Evolutionary conservation across 176 grass and related monocot species (phyloP).

Genomic region (Urochloa ruziziensis): DNA sequence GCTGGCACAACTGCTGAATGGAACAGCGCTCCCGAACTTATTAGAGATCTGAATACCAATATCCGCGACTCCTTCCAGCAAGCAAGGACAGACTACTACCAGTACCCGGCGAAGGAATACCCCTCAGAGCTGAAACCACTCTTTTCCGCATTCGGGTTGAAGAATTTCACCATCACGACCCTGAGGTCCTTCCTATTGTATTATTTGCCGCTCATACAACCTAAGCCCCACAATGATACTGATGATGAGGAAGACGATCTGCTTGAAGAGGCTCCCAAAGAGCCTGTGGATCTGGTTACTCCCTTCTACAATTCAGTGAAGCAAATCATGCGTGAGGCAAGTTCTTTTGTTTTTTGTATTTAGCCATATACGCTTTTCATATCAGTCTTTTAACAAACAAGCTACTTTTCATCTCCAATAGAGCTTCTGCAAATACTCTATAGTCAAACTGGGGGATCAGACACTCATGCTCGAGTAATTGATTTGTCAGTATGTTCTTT

Average conservation of each 20-base stretch:
- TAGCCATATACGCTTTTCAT: not conserved
- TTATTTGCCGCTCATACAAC: constrained; percentile 96
- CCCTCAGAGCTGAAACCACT: constrained; percentile 73
- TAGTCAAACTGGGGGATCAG: not conserved
- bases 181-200: constrained; percentile 88
- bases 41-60: constrained; percentile 37
- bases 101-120: constrained; percentile 63
- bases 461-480: constrained; percentile 12
- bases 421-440: not conserved
- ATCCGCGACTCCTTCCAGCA: constrained; percentile 28
- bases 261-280: constrained; percentile 41
- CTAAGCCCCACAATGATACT: constrained; percentile 41
- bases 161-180: constrained; percentile 74
- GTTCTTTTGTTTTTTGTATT: constrained; percentile 28
- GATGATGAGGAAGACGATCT: constrained; percentile 61
- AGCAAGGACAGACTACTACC: not conserved
- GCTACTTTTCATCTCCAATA: not conserved
- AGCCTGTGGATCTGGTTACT: constrained; percentile 69
- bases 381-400: not conserved
- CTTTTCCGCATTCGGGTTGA: constrained; percentile 70
- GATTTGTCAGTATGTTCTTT: constrained; percentile 5
- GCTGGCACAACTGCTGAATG: constrained; percentile 53
- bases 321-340: constrained; percentile 85
- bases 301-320: constrained; percentile 87
- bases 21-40: constrained; percentile 30